Base-by-base conservation (phyloP, 1,139 yeast genomes). In the Blastobotrys elegans region DNA sequence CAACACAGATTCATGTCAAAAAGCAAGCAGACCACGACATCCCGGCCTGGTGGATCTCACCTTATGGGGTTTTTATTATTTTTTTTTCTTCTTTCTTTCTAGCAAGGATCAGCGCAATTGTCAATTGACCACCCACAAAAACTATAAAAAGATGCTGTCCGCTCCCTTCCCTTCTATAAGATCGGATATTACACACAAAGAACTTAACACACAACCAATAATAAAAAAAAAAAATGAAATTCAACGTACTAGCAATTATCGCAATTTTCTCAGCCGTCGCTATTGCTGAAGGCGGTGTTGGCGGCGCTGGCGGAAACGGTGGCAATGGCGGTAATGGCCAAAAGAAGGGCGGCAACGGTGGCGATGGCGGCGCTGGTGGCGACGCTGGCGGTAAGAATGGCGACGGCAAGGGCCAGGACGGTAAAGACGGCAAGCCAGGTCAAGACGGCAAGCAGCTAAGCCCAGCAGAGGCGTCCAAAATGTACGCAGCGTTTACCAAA, bases 281-380 rank as follows among this genome's bases (percentile, higher is more conserved):
- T 3, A 2, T 18, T 4, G 42, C 42, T 11, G n/a, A 29, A n/a
- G 38, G 38, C 24, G 38, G 38, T 18, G 8, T 14, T n/a, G 38
- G 38, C 7, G 38, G 38, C 8, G 21, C 17, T 5, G 45, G 45
- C 11, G 20, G 36, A 3, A 16, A 7, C 14, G 31, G 30, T 10
- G 45, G 40, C 26, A 17, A 14, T 17, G 45, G 45, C 6, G 24
- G 34, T 13, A 18, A 14, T 10, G 45, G 45, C 8, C 16, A 21
- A 14, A 27, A 42, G 10, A n/a, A n/a, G 42, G 45, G 3, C 14
- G 45, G 45, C n/a, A 33, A 24, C 24, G 45, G 45, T 30, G 45
- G 45, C 2, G n/a, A 33, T 33, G 45, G 45, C 14, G 45, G 45
- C n/a, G 20, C 11, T 14, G 45, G 45, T n/a, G 45, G 45, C 4